Conservation (phyloP, 495 filamentous ascomycete species). For the Penicillium antarcticum region DNA sequence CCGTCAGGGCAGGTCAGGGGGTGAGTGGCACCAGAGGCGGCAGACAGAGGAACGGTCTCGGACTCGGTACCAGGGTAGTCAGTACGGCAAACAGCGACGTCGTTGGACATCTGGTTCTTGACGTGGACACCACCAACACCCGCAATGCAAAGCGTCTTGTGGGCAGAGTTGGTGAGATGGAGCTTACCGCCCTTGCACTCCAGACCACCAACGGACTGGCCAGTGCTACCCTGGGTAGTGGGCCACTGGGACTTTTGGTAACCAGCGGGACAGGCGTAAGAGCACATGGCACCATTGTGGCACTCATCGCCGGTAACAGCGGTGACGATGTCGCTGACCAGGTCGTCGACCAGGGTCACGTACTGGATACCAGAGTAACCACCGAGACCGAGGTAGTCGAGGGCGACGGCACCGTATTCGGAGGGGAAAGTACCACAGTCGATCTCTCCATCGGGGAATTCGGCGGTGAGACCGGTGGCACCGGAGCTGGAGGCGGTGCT, state of each 20-base stretch:
- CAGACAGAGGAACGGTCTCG: conserved; percentile 74
- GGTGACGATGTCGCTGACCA: conserved; percentile 60
- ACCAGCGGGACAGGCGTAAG: conserved; percentile 87
- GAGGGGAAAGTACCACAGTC: conserved; percentile 74
- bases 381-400: conserved; percentile 63
- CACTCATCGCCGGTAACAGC: conserved; percentile 56
- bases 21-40: conserved; percentile 50
- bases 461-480: conserved; percentile 56
- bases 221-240: conserved; percentile 67
- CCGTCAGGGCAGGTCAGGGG: conserved; percentile 72
- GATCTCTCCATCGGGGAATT: conserved; percentile 76
- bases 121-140: conserved; percentile 70
- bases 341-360: conserved; percentile 31
- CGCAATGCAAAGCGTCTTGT: conserved; percentile 68
- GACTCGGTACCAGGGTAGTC: conserved; percentile 89
- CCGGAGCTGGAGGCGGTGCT: conserved; percentile 17
- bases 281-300: conserved; percentile 68
- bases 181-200: conserved; percentile 74
- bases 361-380: conserved; percentile 85
- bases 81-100: conserved; percentile 83
- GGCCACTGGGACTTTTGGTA: conserved; percentile 97
- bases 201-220: conserved; percentile 87
- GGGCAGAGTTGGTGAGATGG: conserved; percentile 64
- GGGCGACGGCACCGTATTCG: conserved; percentile 72
- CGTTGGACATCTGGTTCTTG: conserved; percentile 62